Evolutionary conservation across 2,329 filamentous ascomycete genomes (phyloP), one percentile per base, ranked within the genome.

Genomic region (Nemania diffusa): DNA sequence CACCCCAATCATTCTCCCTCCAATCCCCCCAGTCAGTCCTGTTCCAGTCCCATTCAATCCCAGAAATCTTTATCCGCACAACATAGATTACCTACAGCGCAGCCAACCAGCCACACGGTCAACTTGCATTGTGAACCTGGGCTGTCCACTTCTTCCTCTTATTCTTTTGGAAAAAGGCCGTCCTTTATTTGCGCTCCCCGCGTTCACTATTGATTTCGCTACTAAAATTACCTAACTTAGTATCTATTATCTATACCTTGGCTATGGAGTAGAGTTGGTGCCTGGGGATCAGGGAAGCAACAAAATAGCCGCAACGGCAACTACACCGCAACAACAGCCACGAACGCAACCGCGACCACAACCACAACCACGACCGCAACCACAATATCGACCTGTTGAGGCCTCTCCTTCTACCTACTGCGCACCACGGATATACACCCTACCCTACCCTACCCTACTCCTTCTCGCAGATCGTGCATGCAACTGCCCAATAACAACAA

Each of bases 41-140:
- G 57, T 51, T 59, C 32, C 22, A 26, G 53, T 8, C 26, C 44
- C 46, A 37, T 59, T 34, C 20, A 51, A 51, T 20, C 57, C 50
- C 58, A 34, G 26, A 42, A 61, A 53, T 52, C 48, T 52, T 42
- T 15, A 5, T 60, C 44, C 24, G 48, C 44, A 44, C 24, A 58
- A 59, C 26, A 26, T 40, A 42, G 24, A 51, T 51, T 34, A 34
- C 11, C 37, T 17, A 40, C 37, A 11, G 37, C 17, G 37, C 52
- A 27, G n/a, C 22, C 26, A 52, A n/a, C 44, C 34, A 59, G 46
- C 15, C 40, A 11, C 37, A 53, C 55, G 48, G n/a, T n/a, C 60
- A 40, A 48, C 37, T 2, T 40, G 13, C 5, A 40, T 15, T 42
- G 29, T 50, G 42, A 34, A 48, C n/a, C 55, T 52, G 24, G 48